phyloP scores from a whole-genome alignment of 768 basidiomycete species.

The Pulveroboletus ravenelii region DNA sequence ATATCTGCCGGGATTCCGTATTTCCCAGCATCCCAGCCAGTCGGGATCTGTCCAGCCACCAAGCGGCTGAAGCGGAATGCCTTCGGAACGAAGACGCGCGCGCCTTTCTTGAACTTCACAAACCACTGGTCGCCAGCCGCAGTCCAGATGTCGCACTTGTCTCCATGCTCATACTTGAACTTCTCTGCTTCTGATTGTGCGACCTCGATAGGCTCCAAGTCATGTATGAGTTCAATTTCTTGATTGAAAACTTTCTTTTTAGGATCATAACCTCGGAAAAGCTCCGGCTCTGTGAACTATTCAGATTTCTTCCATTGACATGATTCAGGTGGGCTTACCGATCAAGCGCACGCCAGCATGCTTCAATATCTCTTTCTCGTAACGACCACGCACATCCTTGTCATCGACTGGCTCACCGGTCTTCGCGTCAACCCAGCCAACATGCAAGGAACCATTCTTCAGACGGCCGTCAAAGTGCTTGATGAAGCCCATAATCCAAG shows the following conservation, averaged over 20 bases:
- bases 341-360: slow-evolving; percentile 94
- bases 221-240: slow-evolving; percentile 93
- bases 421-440: slow-evolving; percentile 98
- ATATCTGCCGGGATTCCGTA: slow-evolving; percentile 98
- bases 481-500: slow-evolving; percentile 99
- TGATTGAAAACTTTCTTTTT: slow-evolving; percentile 97
- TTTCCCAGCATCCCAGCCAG: slow-evolving; percentile 94
- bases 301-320: slow-evolving; percentile 9
- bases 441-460: slow-evolving; percentile 86
- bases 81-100: slow-evolving; percentile 89
- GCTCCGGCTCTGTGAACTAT: slow-evolving; percentile 73
- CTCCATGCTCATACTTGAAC: slow-evolving; percentile 95
- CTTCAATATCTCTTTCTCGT: slow-evolving; percentile 88
- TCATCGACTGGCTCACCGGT: slow-evolving; percentile 92
- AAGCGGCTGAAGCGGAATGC: slow-evolving; percentile 91
- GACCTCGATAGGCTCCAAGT: slow-evolving; percentile 94
- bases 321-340: slow-evolving; percentile 47
- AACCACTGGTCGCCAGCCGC: slow-evolving; percentile 93
- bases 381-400: slow-evolving; percentile 90
- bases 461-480: slow-evolving; percentile 98
- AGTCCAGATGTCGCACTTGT: slow-evolving; percentile 94
- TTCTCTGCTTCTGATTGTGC: slow-evolving; percentile 86
- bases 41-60: slow-evolving; percentile 94
- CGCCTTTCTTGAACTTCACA: slow-evolving; percentile 98
- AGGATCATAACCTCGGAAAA: slow-evolving; percentile 97